Evolutionary conservation across 305 asterid species (phyloP).

Genomic region (Plantago lanceolata): DNA sequence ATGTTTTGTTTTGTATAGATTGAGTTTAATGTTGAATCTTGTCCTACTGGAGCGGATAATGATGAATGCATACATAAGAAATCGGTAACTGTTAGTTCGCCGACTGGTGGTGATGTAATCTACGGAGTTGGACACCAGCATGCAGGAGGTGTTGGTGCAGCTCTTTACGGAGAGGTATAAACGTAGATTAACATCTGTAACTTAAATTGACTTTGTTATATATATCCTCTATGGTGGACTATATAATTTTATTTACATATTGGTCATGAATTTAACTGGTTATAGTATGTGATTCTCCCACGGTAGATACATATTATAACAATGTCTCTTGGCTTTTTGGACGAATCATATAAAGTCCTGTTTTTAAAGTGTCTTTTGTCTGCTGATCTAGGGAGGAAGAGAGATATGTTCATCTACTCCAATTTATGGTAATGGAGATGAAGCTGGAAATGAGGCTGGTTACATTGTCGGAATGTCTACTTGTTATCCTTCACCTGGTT

Average conservation of each 20-base stretch:
- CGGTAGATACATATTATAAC: no score
- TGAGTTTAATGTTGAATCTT: conserved; percentile 53
- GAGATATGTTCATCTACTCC: conserved; percentile 71
- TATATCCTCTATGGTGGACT: conserved; percentile 14
- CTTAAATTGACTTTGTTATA: not conserved
- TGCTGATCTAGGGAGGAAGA: conserved; percentile 51
- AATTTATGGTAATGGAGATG: conserved; percentile 62
- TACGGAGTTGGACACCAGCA: conserved; percentile 72
- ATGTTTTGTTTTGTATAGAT: conserved; percentile 38
- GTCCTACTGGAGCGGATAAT: conserved; percentile 28
- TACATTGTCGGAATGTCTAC: conserved; percentile 82
- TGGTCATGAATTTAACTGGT: no score
- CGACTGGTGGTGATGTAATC: conserved; percentile 61
- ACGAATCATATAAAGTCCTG: not conserved
- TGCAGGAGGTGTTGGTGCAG: conserved; percentile 57
- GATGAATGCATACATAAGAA: conserved; percentile 31
- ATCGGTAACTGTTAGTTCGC: conserved; percentile 36
- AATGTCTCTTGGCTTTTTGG: not conserved
- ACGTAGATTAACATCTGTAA: not conserved
- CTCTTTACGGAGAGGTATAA: conserved; percentile 62
- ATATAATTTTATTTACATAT: no score
- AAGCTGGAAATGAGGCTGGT: conserved; percentile 82
- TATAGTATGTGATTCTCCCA: no score
- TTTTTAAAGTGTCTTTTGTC: not conserved
- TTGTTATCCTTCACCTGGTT: conserved; percentile 78